These are phyloP conservation scores for Solanum sejunctum DNA, from an alignment of 257 asterid genomes.

Conservation along the genomic window DNA sequence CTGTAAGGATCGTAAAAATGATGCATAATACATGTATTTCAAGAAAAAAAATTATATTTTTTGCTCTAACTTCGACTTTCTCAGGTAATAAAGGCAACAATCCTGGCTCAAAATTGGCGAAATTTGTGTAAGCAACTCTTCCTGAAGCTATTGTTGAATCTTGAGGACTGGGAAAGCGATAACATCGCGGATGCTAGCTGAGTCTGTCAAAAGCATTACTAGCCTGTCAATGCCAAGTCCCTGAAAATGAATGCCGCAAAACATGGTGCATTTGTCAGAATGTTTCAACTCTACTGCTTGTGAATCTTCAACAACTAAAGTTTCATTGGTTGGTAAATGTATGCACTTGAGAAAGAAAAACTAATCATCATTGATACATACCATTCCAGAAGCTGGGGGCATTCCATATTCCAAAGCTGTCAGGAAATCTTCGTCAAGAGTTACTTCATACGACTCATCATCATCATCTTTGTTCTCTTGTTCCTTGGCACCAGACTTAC, in stretches of 20 bases:
- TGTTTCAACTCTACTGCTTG: neutral
- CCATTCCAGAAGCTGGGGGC: conserved; percentile 99
- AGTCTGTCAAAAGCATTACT: conserved; percentile 76
- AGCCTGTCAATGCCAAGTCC: conserved; percentile 96
- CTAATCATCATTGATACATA: neutral
- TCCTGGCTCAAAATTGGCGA: neutral
- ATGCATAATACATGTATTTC: neutral
- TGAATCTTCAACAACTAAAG: neutral
- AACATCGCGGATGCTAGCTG: conserved; percentile 83
- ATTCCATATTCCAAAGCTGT: conserved; percentile 95
- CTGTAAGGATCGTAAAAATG: neutral
- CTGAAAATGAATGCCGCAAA: conserved; percentile 18
- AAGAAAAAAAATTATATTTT: neutral
- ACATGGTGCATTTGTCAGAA: neutral
- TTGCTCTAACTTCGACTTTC: neutral
- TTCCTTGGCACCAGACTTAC: conserved; percentile 8
- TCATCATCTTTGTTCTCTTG: conserved; percentile 32
- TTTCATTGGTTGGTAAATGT: neutral
- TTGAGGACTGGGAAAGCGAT: conserved; percentile 89
- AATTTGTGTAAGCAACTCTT: neutral
- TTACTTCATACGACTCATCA: conserved; percentile 68
- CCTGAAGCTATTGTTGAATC: conserved; percentile 31
- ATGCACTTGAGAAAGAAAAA: neutral
- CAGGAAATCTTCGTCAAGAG: conserved; percentile 80
- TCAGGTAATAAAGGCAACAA: neutral